These are phyloP conservation scores for Fusarium odoratissimum DNA, from an alignment of 2,329 filamentous ascomycete species.

Conservation along the genomic window DNA sequence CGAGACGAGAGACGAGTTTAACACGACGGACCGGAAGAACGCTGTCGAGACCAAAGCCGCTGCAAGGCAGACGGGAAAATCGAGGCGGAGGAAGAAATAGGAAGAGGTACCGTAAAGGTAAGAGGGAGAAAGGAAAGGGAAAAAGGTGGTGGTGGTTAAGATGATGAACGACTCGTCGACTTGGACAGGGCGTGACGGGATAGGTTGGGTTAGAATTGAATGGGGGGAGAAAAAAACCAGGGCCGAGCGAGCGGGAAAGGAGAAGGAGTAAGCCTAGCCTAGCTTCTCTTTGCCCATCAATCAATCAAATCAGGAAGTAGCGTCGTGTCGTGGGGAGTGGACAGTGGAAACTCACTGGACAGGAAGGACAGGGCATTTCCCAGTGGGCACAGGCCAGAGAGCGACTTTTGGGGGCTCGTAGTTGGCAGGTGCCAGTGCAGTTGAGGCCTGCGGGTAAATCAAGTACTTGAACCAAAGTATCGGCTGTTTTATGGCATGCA, in stretches of 20 bases:
- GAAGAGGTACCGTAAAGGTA: slow-evolving; percentile 30
- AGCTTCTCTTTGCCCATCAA: slow-evolving; percentile 1
- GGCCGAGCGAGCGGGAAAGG: slow-evolving; percentile 45
- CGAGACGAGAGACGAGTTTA: slow-evolving; percentile 17
- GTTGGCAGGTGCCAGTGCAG: slow-evolving; percentile 41
- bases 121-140: slow-evolving; percentile 17
- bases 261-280: slow-evolving; percentile 40
- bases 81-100: slow-evolving; percentile 29
- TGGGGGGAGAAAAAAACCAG: slow-evolving; percentile 44
- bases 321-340: slow-evolving; percentile 37
- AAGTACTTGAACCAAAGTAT: slow-evolving; percentile 9
- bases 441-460: slow-evolving; percentile 27
- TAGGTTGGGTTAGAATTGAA: slow-evolving; percentile 33
- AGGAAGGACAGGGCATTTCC: neutral
- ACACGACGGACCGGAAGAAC: slow-evolving; percentile 29
- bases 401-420: slow-evolving; percentile 31
- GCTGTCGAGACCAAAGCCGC: slow-evolving; percentile 41
- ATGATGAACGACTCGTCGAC: slow-evolving; percentile 43
- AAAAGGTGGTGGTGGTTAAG: slow-evolving; percentile 37
- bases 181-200: slow-evolving; percentile 37
- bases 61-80: slow-evolving; percentile 38
- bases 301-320: slow-evolving; percentile 45
- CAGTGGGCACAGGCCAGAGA: slow-evolving; percentile 39
- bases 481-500: neutral
- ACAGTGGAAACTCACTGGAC: slow-evolving; percentile 6